A percentile compares a stretch with the other conserved stretches of the same genome.
phyloP scores from a whole-genome alignment of 495 filamentous ascomycete species.

The Aspergillus sclerotioniger region DNA sequence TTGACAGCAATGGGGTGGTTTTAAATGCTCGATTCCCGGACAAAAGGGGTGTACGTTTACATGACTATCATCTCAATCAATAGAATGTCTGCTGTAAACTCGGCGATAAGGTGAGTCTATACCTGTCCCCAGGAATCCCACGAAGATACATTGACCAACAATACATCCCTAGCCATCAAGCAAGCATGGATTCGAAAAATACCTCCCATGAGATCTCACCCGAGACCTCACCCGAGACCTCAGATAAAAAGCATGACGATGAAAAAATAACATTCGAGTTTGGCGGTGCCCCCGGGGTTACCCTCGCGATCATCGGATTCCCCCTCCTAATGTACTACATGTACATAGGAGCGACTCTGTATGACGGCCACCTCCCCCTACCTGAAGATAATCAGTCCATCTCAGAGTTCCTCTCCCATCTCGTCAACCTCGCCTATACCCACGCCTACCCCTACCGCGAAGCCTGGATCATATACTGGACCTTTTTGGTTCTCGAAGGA shows the following conservation, averaged over 20 bases:
- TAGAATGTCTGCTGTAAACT: not conserved
- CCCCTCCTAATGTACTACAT: conserved; percentile 95
- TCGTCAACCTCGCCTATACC: conserved; percentile 65
- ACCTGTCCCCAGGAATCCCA: not conserved
- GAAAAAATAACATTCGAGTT: conserved; percentile 64
- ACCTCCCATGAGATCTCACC: too few species aligned
- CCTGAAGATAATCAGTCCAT: conserved; percentile 59
- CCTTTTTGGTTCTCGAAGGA: conserved; percentile 72
- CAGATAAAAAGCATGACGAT: not conserved
- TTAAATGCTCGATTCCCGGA: too few species aligned
- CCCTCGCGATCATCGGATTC: conserved; percentile 80
- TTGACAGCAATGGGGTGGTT: too few species aligned
- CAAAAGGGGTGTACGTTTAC: too few species aligned
- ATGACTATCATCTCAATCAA: not conserved
- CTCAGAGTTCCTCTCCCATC: conserved; percentile 60
- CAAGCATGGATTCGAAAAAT: not conserved
- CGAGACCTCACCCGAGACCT: too few species aligned
- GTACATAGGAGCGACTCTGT: conserved; percentile 91
- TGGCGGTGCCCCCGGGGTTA: conserved; percentile 72
- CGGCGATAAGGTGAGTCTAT: not conserved
- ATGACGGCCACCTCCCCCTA: conserved; percentile 72
- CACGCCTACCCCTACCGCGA: conserved; percentile 70
- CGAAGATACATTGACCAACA: not conserved
- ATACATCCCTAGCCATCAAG: not conserved
- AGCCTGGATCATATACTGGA: conserved; percentile 88